phyloP scores from a whole-genome alignment of 2,329 filamentous ascomycete genomes.

The Aschersonia sp. region DNA sequence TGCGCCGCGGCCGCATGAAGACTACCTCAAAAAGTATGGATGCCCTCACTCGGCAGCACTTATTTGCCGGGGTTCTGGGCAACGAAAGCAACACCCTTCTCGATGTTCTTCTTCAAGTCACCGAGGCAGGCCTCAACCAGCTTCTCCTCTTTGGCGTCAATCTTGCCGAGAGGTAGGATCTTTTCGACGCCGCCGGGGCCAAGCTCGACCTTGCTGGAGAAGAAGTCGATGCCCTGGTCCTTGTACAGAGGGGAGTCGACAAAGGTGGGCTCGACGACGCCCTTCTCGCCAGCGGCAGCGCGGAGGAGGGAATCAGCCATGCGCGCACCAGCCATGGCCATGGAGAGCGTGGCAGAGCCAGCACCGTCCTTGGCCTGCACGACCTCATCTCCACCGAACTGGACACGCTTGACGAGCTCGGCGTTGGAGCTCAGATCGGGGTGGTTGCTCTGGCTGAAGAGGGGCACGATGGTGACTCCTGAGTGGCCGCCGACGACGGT shows the following conservation, averaged over 20 bases:
- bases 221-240: conserved; percentile 96
- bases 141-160: conserved; percentile 77
- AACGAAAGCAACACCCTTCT: conserved; percentile 63
- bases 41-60: conserved; percentile 8
- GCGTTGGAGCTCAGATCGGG: conserved; percentile 65
- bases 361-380: conserved; percentile 98
- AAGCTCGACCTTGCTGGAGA: conserved; percentile 88
- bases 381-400: conserved; percentile 98
- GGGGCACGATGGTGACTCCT: conserved; percentile 93
- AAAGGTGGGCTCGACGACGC: conserved; percentile 89
- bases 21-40: too few species aligned
- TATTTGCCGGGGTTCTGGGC: conserved; percentile 46
- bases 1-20: too few species aligned
- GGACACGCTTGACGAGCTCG: conserved; percentile 80
- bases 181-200: conserved; percentile 92
- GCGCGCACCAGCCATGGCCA: conserved; percentile 86
- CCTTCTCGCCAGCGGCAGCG: conserved; percentile 85
- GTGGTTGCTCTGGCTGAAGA: conserved; percentile 90
- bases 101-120: conserved; percentile 89
- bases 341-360: conserved; percentile 92
- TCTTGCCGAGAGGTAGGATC: conserved; percentile 73
- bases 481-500: conserved; percentile 95
- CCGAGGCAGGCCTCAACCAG: conserved; percentile 72
- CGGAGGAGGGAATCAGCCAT: conserved; percentile 86
- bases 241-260: conserved; percentile 97